Evolutionary conservation across 345 rosid species (phyloP).

Genomic region (Eutrema yunnanense): DNA sequence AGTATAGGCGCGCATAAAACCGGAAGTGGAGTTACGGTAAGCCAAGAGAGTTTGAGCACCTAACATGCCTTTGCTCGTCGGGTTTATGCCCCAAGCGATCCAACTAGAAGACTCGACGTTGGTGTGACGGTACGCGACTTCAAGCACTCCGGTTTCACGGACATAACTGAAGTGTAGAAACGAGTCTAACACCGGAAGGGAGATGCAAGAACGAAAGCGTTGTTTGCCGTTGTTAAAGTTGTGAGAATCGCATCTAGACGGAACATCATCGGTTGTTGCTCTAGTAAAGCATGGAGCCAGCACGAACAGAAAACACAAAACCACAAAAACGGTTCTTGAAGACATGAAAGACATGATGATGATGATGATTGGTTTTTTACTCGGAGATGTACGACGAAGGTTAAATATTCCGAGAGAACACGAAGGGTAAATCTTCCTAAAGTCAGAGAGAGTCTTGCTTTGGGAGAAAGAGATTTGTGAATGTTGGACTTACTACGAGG

Average conservation of each 20-base stretch:
- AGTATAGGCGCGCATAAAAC: conserved; percentile 33
- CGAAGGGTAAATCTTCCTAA: neutral
- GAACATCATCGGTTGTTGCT: neutral
- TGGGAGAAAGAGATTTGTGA: neutral
- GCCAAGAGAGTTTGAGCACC: conserved; percentile 47
- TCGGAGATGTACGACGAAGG: neutral
- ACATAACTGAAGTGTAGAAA: conserved; percentile 56
- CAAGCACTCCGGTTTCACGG: neutral
- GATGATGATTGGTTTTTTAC: neutral
- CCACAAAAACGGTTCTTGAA: neutral
- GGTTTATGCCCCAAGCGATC: conserved; percentile 41
- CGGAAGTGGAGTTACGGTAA: conserved; percentile 18
- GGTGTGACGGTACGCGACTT: conserved; percentile 46
- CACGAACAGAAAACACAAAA: neutral
- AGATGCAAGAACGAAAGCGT: neutral
- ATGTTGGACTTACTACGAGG: neutral
- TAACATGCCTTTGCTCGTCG: neutral
- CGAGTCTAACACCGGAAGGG: neutral
- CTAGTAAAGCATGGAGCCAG: neutral
- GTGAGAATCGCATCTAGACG: neutral
- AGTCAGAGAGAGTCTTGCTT: neutral
- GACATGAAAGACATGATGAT: neutral
- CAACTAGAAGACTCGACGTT: conserved; percentile 20
- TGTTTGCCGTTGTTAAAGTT: conserved; percentile 3
- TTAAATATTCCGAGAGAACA: neutral